A percentile compares a stretch with the other conserved stretches of the same genome.
phyloP scores from a whole-genome alignment of 2,329 filamentous ascomycete species.

The Parastagonospora avenae region DNA sequence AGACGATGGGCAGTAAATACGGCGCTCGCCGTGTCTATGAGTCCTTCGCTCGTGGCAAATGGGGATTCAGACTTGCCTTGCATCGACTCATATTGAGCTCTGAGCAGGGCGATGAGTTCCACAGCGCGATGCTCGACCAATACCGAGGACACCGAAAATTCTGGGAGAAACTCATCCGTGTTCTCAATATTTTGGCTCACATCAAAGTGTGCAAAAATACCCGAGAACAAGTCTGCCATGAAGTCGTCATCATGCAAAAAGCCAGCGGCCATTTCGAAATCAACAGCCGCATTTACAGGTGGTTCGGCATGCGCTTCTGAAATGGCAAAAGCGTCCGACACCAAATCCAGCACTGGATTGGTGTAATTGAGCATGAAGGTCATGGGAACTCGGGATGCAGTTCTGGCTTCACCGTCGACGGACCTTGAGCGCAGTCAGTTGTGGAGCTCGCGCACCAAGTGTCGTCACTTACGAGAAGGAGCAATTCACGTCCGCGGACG shows the following conservation, averaged over 20 bases:
- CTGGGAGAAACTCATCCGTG: no score
- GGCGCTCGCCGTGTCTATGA: slow-evolving; percentile 2
- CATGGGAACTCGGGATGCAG: neutral
- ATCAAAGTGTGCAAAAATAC: neutral
- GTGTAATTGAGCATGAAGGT: slow-evolving; percentile 17
- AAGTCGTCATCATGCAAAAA: neutral
- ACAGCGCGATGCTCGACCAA: neutral
- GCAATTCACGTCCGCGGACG: no score
- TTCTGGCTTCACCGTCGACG: neutral
- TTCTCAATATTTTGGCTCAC: neutral
- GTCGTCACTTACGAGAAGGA: neutral
- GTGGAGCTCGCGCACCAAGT: neutral
- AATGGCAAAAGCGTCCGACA: slow-evolving; percentile 10
- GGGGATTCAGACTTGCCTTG: neutral
- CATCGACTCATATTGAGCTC: neutral
- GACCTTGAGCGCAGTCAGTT: neutral
- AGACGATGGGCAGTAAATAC: slow-evolving; percentile 15
- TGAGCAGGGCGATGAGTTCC: neutral
- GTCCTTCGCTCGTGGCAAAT: neutral
- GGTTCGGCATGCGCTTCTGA: slow-evolving; percentile 2
- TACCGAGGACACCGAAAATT: neutral
- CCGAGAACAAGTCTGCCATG: slow-evolving; percentile 8
- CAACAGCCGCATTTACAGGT: neutral
- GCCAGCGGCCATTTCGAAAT: neutral
- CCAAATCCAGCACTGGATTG: slow-evolving; percentile 9